phyloP scores from a whole-genome alignment of 2,329 filamentous ascomycete genomes.

The Ploettnerulaceae sp. region DNA sequence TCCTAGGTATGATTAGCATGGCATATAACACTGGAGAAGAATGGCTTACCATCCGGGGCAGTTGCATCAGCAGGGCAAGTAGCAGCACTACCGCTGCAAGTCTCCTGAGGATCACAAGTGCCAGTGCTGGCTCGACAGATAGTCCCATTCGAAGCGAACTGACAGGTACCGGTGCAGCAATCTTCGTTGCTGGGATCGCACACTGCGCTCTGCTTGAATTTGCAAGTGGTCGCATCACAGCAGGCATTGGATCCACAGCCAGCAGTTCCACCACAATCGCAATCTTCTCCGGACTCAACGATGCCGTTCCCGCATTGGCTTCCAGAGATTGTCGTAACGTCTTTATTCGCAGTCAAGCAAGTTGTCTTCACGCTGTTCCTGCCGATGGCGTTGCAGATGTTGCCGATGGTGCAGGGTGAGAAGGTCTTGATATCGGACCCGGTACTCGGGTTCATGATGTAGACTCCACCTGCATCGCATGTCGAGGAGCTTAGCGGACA shows the following conservation, averaged over 20 bases:
- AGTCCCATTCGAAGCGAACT: constrained; percentile 60
- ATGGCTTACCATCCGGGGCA: constrained; percentile 55
- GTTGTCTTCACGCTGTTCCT: constrained; percentile 68
- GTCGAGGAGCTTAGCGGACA: constrained; percentile 65
- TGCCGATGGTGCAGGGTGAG: constrained; percentile 84
- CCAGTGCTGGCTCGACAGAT: constrained; percentile 80
- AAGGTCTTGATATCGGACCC: constrained; percentile 68
- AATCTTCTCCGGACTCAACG: constrained; percentile 89
- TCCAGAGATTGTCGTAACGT: constrained; percentile 74
- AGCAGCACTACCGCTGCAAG: constrained; percentile 67
- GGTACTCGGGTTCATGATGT: constrained; percentile 96
- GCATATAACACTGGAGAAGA: background rate
- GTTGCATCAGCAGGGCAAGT: constrained; percentile 71
- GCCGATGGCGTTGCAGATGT: constrained; percentile 83
- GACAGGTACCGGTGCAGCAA: constrained; percentile 65
- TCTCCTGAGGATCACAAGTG: constrained; percentile 79
- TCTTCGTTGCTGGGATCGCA: constrained; percentile 82
- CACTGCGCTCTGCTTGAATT: constrained; percentile 65
- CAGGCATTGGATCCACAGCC: constrained; percentile 73
- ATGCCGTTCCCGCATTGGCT: constrained; percentile 95
- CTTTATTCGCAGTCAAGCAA: constrained; percentile 82
- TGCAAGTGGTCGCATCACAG: constrained; percentile 83
- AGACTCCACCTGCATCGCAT: constrained; percentile 74
- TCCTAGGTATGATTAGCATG: constrained; percentile 33
- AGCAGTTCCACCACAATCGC: constrained; percentile 79